Percentiles rank a stretch among this genome's conserved stretches.
Conservation (phyloP, 176 grass and related monocot species). For the Lolium perenne region DNA sequence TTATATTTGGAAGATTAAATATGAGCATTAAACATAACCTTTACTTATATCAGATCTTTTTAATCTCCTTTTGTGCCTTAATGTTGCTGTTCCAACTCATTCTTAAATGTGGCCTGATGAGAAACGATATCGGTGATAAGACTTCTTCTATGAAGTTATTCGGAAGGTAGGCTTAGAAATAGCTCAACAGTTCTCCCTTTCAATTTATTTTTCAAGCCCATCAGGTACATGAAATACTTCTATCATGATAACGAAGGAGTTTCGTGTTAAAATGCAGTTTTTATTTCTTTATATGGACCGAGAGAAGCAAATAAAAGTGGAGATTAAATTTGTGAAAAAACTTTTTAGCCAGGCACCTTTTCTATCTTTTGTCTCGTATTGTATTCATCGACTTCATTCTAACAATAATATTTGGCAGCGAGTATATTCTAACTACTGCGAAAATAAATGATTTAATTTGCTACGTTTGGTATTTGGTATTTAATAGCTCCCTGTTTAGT, state of each 20-base stretch:
- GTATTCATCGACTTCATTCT: conserved; percentile 10
- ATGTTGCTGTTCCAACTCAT: no score
- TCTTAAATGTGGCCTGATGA: conserved; percentile 58
- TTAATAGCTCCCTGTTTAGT: conserved; percentile 3
- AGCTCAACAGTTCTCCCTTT: background rate
- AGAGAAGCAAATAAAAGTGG: conserved; percentile 92
- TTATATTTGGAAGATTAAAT: no score
- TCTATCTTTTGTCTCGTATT: conserved; percentile 35
- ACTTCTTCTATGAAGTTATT: conserved; percentile 61
- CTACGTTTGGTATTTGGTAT: conserved; percentile 80
- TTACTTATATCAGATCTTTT: no score
- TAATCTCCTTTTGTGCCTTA: no score
- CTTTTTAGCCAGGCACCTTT: conserved; percentile 71
- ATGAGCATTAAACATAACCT: no score
- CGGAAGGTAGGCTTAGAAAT: conserved; percentile 63
- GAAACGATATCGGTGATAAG: conserved; percentile 55
- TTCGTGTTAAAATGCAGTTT: background rate
- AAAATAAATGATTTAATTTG: conserved; percentile 83
- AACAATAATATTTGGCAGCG: conserved; percentile 51
- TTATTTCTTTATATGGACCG: conserved; percentile 63
- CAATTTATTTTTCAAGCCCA: background rate
- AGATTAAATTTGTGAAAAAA: conserved; percentile 68
- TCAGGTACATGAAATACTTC: background rate
- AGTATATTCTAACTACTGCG: conserved; percentile 88
- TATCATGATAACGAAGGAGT: background rate